Percentiles rank a stretch among this genome's conserved stretches.
Conservation (phyloP, 306 rosid genomes). For the Sophora flavescens region DNA sequence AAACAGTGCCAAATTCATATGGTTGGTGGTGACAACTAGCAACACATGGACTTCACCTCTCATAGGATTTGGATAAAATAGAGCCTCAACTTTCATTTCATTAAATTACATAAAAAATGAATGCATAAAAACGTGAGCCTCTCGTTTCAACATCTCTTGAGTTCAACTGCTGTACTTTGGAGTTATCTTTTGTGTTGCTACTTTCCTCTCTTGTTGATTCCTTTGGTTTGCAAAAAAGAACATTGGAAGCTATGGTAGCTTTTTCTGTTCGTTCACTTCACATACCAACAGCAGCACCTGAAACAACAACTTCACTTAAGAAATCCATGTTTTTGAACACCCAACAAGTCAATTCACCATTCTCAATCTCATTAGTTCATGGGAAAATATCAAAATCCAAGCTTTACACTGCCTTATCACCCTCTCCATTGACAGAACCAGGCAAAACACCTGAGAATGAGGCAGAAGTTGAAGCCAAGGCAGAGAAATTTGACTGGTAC, state of each 20-base stretch:
- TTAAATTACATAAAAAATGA: background rate
- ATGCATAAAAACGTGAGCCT: conserved; percentile 26
- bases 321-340: conserved; percentile 47
- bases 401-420: conserved; percentile 63
- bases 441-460: conserved; percentile 49
- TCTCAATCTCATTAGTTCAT: conserved; percentile 36
- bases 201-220: background rate
- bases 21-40: background rate
- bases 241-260: conserved; percentile 68
- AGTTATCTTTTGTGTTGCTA: background rate
- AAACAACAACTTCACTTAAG: conserved; percentile 39
- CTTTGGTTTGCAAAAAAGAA: conserved; percentile 13
- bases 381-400: conserved; percentile 47
- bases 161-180: background rate
- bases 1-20: background rate
- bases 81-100: conserved; percentile 36
- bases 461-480: conserved; percentile 39
- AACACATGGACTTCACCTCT: background rate
- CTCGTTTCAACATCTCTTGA: conserved; percentile 18
- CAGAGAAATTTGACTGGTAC: conserved; percentile 80
- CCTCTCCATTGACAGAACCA: conserved; percentile 61
- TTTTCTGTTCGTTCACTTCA: conserved; percentile 56
- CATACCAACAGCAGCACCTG: conserved; percentile 35
- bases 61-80: background rate
- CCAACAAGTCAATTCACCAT: conserved; percentile 46